These are phyloP conservation scores for Thozetella sp. DNA, from an alignment of 495 filamentous ascomycete species.

Conservation along the genomic window DNA sequence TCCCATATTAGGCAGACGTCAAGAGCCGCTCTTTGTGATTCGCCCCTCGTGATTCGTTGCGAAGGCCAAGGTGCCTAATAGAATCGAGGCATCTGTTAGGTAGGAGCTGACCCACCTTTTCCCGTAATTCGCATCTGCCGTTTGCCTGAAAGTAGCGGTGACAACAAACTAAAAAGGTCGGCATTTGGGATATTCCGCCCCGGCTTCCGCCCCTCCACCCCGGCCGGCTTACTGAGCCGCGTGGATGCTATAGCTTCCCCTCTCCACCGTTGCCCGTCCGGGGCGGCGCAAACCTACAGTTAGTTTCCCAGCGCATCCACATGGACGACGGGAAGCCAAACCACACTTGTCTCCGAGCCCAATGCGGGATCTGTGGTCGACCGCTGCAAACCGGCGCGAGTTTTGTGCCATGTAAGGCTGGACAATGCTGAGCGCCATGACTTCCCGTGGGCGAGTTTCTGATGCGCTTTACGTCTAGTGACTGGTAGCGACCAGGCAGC, in stretches of 20 bases:
- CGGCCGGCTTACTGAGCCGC: background rate
- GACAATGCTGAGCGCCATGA: background rate
- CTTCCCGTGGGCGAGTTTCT: background rate
- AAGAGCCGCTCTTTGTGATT: no score
- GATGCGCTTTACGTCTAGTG: background rate
- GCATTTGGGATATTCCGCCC: no score
- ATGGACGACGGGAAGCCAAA: background rate
- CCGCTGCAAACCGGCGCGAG: background rate
- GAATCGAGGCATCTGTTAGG: no score
- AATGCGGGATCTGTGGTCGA: background rate
- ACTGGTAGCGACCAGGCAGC: background rate
- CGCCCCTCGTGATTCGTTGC: no score
- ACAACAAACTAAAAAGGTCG: no score
- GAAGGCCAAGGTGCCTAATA: no score
- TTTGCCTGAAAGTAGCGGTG: no score
- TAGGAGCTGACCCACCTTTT: no score
- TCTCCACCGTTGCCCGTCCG: background rate
- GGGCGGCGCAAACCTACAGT: no score
- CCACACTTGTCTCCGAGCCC: background rate
- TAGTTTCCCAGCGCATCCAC: background rate
- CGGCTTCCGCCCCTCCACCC: no score
- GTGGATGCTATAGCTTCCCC: background rate
- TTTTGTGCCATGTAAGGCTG: background rate
- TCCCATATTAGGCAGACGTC: no score
- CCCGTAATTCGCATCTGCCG: no score